Conservation (phyloP, 2,329 filamentous ascomycete species). For the Calonectria montana region DNA sequence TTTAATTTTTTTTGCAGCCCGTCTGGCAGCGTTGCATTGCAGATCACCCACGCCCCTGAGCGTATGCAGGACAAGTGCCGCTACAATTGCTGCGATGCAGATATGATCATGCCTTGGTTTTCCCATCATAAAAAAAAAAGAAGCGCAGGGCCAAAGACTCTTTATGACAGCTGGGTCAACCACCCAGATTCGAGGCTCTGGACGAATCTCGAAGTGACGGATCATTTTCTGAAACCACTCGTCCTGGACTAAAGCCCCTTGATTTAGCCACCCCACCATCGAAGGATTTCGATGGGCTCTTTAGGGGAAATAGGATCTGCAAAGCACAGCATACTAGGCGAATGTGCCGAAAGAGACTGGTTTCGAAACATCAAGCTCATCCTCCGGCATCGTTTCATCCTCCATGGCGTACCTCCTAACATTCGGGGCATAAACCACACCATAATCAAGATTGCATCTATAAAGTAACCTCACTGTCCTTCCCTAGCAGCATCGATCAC, state of each 20-base stretch:
- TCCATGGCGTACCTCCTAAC: background rate
- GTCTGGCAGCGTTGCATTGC: background rate
- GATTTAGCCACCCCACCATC: slow-evolving; percentile 3
- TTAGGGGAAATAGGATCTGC: slow-evolving; percentile 10
- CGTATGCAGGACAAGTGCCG: too few relatives aligned
- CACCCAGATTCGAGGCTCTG: background rate
- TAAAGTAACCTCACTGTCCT: background rate
- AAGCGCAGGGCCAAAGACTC: background rate
- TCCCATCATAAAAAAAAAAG: background rate
- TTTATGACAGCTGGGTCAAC: background rate
- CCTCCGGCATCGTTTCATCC: slow-evolving; percentile 17
- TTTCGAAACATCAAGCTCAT: slow-evolving; percentile 9
- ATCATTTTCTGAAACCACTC: slow-evolving; percentile 11
- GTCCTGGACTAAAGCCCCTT: slow-evolving; percentile 10
- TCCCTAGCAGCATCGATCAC: background rate
- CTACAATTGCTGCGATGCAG: background rate
- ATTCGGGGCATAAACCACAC: background rate
- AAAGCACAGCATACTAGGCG: background rate
- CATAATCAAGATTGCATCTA: background rate
- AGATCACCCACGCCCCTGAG: background rate
- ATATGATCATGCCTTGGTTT: background rate
- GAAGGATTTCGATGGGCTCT: slow-evolving; percentile 15
- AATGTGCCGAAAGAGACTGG: slow-evolving; percentile 4
- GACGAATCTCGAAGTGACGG: background rate
- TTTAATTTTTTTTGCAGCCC: background rate